A percentile compares a stretch with the other conserved stretches of the same genome.
phyloP scores from a whole-genome alignment of 2,329 filamentous ascomycete genomes.

The Ascochyta clinopodiicola region DNA sequence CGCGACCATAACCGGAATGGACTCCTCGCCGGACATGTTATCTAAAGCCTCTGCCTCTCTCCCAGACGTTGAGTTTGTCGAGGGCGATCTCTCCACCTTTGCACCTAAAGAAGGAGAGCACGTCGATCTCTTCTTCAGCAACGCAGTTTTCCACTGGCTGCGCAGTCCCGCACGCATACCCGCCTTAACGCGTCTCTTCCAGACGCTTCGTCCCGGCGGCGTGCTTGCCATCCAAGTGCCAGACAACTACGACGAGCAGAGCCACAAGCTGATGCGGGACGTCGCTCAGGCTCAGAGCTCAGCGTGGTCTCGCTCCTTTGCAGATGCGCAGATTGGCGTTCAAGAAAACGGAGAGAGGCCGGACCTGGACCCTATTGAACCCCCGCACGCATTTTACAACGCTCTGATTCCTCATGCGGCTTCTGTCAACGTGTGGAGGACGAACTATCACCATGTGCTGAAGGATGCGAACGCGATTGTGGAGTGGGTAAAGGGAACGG shows the following conservation, averaged over 20 bases:
- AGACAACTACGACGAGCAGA: slow-evolving; percentile 58
- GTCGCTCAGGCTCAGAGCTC: slow-evolving; percentile 34
- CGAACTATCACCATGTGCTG: slow-evolving; percentile 61
- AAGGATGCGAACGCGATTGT: slow-evolving; percentile 59
- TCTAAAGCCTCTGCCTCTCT: slow-evolving; percentile 50
- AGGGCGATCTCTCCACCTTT: slow-evolving; percentile 57
- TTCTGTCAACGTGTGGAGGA: slow-evolving; percentile 62
- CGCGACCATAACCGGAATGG: slow-evolving; percentile 59
- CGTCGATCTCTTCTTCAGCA: slow-evolving; percentile 58
- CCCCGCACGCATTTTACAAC: slow-evolving; percentile 57
- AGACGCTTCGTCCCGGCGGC: slow-evolving; percentile 51
- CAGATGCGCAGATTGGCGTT: slow-evolving; percentile 25
- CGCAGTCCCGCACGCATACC: slow-evolving; percentile 52
- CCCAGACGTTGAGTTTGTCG: slow-evolving; percentile 54
- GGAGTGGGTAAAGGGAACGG: slow-evolving; percentile 67
- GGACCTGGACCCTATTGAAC: slow-evolving; percentile 58
- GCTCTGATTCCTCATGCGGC: slow-evolving; percentile 49
- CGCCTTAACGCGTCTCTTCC: slow-evolving; percentile 54
- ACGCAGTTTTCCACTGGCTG: slow-evolving; percentile 68
- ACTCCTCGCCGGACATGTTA: slow-evolving; percentile 65
- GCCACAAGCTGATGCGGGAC: slow-evolving; percentile 60
- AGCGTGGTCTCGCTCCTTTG: slow-evolving; percentile 50
- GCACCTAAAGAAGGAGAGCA: slow-evolving; percentile 20
- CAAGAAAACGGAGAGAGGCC: slow-evolving; percentile 26
- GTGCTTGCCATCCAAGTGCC: slow-evolving; percentile 63